Evolutionary conservation across 805 yeast genomes (phyloP).

Genomic region (Blastobotrys peoriensis): DNA sequence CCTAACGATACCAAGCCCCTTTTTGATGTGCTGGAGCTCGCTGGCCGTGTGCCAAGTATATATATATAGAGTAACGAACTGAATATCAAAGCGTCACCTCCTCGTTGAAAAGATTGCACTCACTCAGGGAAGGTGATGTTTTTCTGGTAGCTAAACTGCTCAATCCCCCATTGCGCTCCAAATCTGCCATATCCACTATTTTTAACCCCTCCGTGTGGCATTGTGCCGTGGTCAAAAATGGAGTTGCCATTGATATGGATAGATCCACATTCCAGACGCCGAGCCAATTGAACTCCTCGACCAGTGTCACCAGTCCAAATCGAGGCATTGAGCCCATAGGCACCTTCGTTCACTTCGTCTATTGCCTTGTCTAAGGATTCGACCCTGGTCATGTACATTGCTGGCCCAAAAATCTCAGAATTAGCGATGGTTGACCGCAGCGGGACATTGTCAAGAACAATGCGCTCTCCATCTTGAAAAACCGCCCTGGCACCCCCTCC

Average conservation of each 20-base stretch:
- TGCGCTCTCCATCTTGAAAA: conserved; percentile 58
- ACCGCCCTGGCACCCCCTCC: conserved; percentile 60
- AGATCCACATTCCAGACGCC: conserved; percentile 68
- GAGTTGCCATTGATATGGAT: conserved; percentile 60
- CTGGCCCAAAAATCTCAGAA: conserved; percentile 80
- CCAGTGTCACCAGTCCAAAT: conserved; percentile 59
- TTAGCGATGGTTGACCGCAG: conserved; percentile 54
- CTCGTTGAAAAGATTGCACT: no score
- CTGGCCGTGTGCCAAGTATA: no score
- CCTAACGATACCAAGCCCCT: no score
- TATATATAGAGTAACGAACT: no score
- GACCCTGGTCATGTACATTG: conserved; percentile 62
- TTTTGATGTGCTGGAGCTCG: no score
- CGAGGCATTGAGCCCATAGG: conserved; percentile 77
- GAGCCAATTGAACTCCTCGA: conserved; percentile 60
- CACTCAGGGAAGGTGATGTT: conserved; percentile 32
- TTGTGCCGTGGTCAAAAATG: conserved; percentile 16
- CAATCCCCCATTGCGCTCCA: conserved; percentile 61
- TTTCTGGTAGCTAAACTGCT: conserved; percentile 55
- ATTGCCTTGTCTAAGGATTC: conserved; percentile 61
- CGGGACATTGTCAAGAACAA: conserved; percentile 62
- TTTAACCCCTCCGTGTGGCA: conserved; percentile 52
- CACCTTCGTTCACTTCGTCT: conserved; percentile 58
- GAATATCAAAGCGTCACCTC: no score
- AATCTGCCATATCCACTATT: conserved; percentile 69